Conservation (phyloP, 2,329 filamentous ascomycete species). For the Tricladium varicosporioides region DNA sequence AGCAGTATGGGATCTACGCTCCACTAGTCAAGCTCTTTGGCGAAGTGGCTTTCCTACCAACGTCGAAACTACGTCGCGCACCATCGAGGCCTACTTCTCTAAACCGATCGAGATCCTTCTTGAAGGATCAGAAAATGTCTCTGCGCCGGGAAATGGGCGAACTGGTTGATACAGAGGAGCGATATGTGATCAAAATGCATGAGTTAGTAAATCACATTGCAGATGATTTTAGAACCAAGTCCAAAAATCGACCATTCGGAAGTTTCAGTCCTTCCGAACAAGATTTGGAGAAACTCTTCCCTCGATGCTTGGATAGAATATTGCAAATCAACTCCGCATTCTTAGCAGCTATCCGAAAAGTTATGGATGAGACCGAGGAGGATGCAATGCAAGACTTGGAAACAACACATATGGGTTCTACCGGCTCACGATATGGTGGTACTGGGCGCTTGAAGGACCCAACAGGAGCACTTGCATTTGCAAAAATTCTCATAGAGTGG, state of each 20-base stretch:
- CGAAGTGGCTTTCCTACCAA: slow-evolving; percentile 82
- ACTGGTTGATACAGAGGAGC: slow-evolving; percentile 87
- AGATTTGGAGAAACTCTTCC: slow-evolving; percentile 76
- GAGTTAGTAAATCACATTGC: slow-evolving; percentile 81
- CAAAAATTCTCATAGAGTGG: slow-evolving; percentile 82
- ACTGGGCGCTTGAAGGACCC: slow-evolving; percentile 60
- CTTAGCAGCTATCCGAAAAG: slow-evolving; percentile 68
- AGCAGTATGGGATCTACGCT: slow-evolving; percentile 75
- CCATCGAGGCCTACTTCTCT: slow-evolving; percentile 82
- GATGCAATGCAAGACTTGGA: slow-evolving; percentile 77
- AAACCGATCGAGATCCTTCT: slow-evolving; percentile 74
- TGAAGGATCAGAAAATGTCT: slow-evolving; percentile 77
- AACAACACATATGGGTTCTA: slow-evolving; percentile 47
- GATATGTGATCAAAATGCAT: slow-evolving; percentile 85
- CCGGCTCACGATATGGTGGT: slow-evolving; percentile 44
- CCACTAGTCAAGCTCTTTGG: slow-evolving; percentile 77
- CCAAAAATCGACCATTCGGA: slow-evolving; percentile 53
- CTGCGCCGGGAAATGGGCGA: slow-evolving; percentile 87
- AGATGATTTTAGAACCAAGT: slow-evolving; percentile 72
- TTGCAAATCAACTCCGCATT: slow-evolving; percentile 80
- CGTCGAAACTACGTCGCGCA: slow-evolving; percentile 77
- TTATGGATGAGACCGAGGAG: slow-evolving; percentile 82
- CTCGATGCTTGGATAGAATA: slow-evolving; percentile 75
- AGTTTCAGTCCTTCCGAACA: slow-evolving; percentile 71
- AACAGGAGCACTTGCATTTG: slow-evolving; percentile 75